These are phyloP conservation scores for Violaceomyces palustris DNA, from an alignment of 1,284 basidiomycete species.

Conservation along the genomic window DNA sequence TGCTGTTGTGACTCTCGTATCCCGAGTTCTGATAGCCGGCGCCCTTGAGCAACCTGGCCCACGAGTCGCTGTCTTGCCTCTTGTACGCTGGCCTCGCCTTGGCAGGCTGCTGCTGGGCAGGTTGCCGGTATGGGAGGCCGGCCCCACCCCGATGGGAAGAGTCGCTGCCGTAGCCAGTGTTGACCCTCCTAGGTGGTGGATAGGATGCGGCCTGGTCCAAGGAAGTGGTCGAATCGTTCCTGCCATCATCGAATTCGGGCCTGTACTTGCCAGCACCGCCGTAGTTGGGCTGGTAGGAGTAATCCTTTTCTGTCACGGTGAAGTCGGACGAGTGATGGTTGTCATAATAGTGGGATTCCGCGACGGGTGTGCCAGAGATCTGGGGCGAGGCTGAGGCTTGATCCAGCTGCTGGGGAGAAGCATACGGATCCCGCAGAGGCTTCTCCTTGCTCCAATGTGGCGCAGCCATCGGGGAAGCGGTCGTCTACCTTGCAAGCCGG, in stretches of 20 bases:
- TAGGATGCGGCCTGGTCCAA: too few relatives aligned
- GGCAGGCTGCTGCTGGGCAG: not conserved
- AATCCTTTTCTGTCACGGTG: conserved; percentile 14
- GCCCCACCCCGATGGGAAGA: not conserved
- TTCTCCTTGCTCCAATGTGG: conserved; percentile 8
- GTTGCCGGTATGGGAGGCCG: conserved; percentile 9
- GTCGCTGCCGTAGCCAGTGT: too few relatives aligned
- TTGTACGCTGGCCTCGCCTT: conserved; percentile 9
- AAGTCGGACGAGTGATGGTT: conserved; percentile 5
- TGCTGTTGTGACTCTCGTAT: conserved; percentile 14
- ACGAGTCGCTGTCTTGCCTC: conserved; percentile 29
- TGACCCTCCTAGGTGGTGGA: too few relatives aligned
- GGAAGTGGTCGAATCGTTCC: conserved; percentile 9
- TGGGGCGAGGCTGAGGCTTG: too few relatives aligned
- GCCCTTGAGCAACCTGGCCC: conserved; percentile 28
- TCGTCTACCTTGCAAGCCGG: not conserved
- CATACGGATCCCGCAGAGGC: too few relatives aligned
- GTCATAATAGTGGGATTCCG: conserved; percentile 14
- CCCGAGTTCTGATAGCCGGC: conserved; percentile 15
- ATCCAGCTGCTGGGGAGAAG: too few relatives aligned
- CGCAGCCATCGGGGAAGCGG: not conserved
- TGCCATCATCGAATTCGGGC: conserved; percentile 8
- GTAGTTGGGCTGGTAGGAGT: conserved; percentile 14
- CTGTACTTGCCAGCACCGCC: conserved; percentile 16
- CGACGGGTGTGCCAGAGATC: conserved; percentile 12